phyloP scores from a whole-genome alignment of 495 filamentous ascomycete species.

The Penicillium maclennaniae region DNA sequence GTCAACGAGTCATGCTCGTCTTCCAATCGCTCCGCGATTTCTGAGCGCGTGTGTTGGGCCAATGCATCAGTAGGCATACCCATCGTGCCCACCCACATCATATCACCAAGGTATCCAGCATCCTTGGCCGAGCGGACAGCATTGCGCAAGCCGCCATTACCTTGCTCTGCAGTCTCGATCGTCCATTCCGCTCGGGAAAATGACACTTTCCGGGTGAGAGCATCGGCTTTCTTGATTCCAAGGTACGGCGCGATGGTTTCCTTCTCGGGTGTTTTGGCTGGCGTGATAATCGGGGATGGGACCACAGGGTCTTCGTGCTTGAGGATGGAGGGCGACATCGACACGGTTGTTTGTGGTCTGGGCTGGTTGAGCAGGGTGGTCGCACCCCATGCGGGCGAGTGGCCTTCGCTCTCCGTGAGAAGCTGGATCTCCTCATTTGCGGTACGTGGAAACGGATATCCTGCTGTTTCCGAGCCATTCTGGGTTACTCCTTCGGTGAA shows the following conservation, averaged over 20 bases:
- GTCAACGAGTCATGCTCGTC: slow-evolving; percentile 75
- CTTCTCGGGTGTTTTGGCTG: slow-evolving; percentile 22
- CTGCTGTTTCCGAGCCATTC: slow-evolving; percentile 27
- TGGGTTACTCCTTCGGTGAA: slow-evolving; percentile 46
- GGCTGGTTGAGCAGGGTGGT: slow-evolving; percentile 65
- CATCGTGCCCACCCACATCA: slow-evolving; percentile 84
- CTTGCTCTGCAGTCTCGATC: slow-evolving; percentile 79
- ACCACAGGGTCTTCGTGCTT: slow-evolving; percentile 55
- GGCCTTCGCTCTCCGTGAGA: slow-evolving; percentile 40
- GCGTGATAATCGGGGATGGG: slow-evolving; percentile 23
- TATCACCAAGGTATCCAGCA: slow-evolving; percentile 58
- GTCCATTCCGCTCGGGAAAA: slow-evolving; percentile 71
- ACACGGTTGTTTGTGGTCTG: slow-evolving; percentile 59
- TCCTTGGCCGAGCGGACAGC: slow-evolving; percentile 73
- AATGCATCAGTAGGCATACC: slow-evolving; percentile 89
- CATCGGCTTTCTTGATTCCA: slow-evolving; percentile 12
- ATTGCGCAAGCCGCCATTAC: slow-evolving; percentile 86
- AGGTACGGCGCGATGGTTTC: slow-evolving; percentile 9
- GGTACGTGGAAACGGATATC: slow-evolving; percentile 32
- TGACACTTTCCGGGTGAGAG: slow-evolving; percentile 48
- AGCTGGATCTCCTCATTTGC: slow-evolving; percentile 16
- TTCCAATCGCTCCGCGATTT: slow-evolving; percentile 74
- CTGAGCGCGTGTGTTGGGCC: slow-evolving; percentile 61
- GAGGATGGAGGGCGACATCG: slow-evolving; percentile 68
- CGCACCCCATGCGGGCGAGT: slow-evolving; percentile 63